phyloP scores from a whole-genome alignment of 2,329 filamentous ascomycete species.

The Orbilia quercus region DNA sequence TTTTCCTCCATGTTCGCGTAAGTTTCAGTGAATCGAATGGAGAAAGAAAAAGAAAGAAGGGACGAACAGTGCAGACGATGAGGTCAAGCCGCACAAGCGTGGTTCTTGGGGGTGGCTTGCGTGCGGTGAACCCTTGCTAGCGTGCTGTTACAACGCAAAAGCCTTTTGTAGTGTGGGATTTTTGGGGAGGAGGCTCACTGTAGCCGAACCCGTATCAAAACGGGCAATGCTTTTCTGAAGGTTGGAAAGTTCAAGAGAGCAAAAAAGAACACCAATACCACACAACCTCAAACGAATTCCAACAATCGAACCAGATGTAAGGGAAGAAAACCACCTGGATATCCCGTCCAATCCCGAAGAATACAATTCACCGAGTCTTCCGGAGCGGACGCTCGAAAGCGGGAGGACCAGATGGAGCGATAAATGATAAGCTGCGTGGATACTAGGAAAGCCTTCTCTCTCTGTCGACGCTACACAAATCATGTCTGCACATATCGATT shows the following conservation, averaged over 20 bases:
- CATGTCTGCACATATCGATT: constrained; percentile 23
- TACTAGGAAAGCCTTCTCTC: constrained; percentile 34
- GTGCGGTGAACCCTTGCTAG: constrained; percentile 11
- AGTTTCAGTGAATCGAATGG: constrained; percentile 27
- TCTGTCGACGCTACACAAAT: constrained; percentile 10
- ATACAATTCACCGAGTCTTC: constrained; percentile 37
- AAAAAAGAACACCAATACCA: constrained; percentile 10
- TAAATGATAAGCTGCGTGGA: constrained; percentile 52
- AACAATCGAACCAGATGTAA: constrained; percentile 2
- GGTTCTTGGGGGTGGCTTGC: constrained; percentile 44
- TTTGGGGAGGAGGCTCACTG: constrained; percentile 34
- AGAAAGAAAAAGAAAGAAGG: constrained; percentile 25
- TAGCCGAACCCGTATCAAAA: constrained; percentile 54
- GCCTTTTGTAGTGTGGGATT: constrained; percentile 7
- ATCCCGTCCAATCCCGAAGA: constrained; percentile 29
- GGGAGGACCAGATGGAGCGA: constrained; percentile 53
- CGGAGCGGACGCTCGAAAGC: constrained; percentile 51
- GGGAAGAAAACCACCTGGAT: constrained; percentile 18
- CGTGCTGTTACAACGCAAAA: constrained; percentile 33
- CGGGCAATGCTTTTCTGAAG: constrained; percentile 54
- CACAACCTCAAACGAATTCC: constrained; percentile 18
- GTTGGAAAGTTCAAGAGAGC: constrained; percentile 54
- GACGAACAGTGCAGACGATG: constrained; percentile 37
- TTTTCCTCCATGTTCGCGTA: constrained; percentile 10
- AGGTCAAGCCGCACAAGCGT: constrained; percentile 48